Base-by-base conservation (phyloP, 768 basidiomycete species). In the Pleurotus eryngii region DNA sequence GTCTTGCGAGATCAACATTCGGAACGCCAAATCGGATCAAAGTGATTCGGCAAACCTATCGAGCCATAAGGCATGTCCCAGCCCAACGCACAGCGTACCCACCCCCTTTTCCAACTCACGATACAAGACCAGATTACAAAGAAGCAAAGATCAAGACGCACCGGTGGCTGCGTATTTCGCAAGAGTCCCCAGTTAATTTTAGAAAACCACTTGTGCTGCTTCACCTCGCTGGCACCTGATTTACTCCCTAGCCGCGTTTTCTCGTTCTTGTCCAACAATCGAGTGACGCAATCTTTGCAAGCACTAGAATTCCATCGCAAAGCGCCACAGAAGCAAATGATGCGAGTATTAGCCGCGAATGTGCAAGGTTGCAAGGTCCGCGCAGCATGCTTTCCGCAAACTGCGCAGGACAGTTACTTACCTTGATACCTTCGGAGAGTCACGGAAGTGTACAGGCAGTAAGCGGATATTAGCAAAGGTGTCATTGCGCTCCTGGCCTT, bases 171-270 rank as follows among this genome's bases (percentile, higher is more conserved):
- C 63, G 85, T 88, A 72, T 98, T 90, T 64, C 97, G 82, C 68
- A 99, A 74, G 56, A 99, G 78, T 20, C 96, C 97, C 97, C 96
- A 99, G 74, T 93, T 95, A 68, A 96, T 86, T 65, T 93, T 94
- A 26, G 78, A 76, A 76, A 99, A 99, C 97, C 97, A 99, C 70
- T 92, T 95, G 81, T 98, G 97, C 57, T 91, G 88, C 77, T 98
- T 99, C 65, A 99, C 95, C 73, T 99, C 97, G 68, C 94, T 96
- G 57, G 97, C 97, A 24, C 97, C 97, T 63, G 87, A 93, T 73
- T 83, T 87, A 72, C 92, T 93, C 46, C 97, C 97, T 38, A 98
- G 72, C 60, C 97, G 82, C 56, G 83, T 87, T 67, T 82, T 77
- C 72, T 99, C 97, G 64, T 90, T 86, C 76, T 99, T 99, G 80